Conservation (phyloP, 2,329 filamentous ascomycete species). For the Ascochyta viciae-villosae region DNA sequence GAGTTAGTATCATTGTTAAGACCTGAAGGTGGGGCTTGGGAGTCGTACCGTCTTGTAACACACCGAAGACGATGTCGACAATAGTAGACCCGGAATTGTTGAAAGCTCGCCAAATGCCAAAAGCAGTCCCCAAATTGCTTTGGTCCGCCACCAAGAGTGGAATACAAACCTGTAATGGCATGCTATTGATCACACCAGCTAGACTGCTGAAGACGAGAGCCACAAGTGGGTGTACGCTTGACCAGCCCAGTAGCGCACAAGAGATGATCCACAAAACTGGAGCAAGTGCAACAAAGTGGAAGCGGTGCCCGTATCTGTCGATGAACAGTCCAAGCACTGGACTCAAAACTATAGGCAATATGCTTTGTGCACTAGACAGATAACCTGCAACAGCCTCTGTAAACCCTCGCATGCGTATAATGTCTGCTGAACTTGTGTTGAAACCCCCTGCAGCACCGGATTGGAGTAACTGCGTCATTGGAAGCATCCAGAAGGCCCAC, state of each 20-base stretch:
- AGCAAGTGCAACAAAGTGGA: constrained; percentile 5
- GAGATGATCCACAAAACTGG: constrained; percentile 5
- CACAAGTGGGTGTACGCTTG: background rate
- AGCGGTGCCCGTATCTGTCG: constrained; percentile 3
- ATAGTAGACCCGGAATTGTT: constrained; percentile 8
- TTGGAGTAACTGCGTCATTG: constrained; percentile 3
- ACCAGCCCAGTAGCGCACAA: background rate
- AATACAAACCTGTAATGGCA: constrained; percentile 4
- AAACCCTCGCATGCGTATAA: constrained; percentile 4
- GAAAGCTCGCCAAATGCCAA: constrained; percentile 5
- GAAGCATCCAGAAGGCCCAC: constrained; percentile 2
- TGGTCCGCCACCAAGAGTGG: constrained; percentile 6
- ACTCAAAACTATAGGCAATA: background rate
- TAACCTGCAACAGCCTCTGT: constrained; percentile 9
- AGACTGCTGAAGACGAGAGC: constrained; percentile 4
- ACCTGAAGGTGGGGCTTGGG: background rate
- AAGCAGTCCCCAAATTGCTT: constrained; percentile 1
- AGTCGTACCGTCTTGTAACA: background rate
- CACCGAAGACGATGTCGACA: constrained; percentile 5
- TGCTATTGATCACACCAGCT: constrained; percentile 4
- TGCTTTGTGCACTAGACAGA: background rate
- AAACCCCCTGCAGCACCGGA: constrained; percentile 4
- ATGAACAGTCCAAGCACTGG: background rate
- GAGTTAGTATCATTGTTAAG: too few species aligned
- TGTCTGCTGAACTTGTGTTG: constrained; percentile 6